Evolutionary conservation across 2,329 filamentous ascomycete genomes (phyloP), one percentile per base, ranked within the genome.

Genomic region (Cordyceps farinosa): DNA sequence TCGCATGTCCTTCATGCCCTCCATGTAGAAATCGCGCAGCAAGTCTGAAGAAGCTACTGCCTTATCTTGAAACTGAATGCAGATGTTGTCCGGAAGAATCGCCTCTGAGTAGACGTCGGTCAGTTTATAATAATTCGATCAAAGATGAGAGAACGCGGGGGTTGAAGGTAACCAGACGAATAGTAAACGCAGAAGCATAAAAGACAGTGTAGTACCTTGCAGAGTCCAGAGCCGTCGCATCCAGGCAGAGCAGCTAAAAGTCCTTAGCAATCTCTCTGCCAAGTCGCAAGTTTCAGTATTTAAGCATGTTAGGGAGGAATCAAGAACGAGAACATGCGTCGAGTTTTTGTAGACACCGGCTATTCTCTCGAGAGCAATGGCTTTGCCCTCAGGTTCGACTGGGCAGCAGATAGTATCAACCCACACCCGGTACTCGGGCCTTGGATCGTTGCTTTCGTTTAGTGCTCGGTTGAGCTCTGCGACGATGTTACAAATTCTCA

Each of bases 391-490:
- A 8, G 58, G 58, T 17, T 68, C 68, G 11, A 71, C 64, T 7
- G 73, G 75, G 50, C 73, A 75, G 59, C 73, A 75, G 9, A 76
- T 62, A 1, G 74, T 73, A 63, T 76, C 74, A 22, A 75, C 64
- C 74, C 73, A 76, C 3, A 75, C 40, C 10, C 68, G 61, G 30
- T 72, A 70, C 6, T 62, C 52, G 6, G 58, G 61, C 17, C 30
- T 13, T 15, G 50, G 11, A 27, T 40, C n/a, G 13, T 48, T 32
- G 5, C 17, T 32, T 3, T 17, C 6, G n/a, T 44, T 48, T 6
- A 62, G 44, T 7, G 55, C 30, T 3, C 29, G 45, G 10, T n/a
- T n/a, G n/a, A n/a, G n/a, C n/a, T n/a, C n/a, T n/a, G n/a, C n/a
- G n/a, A n/a, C n/a, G n/a, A n/a, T 70, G 17, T 63, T 67, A 3